These are phyloP conservation scores for Periconia macrospinosa DNA, from an alignment of 2,329 filamentous ascomycete species.

Conservation along the genomic window DNA sequence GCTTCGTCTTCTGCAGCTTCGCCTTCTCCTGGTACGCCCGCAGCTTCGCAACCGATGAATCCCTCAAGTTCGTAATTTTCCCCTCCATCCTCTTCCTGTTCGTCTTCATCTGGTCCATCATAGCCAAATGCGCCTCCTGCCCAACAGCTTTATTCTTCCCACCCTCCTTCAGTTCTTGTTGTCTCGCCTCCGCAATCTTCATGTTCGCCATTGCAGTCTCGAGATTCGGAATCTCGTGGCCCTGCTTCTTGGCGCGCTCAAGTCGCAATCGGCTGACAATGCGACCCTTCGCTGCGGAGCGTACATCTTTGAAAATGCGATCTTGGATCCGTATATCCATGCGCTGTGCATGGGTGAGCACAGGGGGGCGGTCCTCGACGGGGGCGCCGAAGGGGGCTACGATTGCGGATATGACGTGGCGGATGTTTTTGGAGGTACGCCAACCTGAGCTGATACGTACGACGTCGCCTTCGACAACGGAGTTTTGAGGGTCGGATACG, in stretches of 20 bases:
- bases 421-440: constrained; percentile 67
- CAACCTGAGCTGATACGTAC: constrained; percentile 69
- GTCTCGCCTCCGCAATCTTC: constrained; percentile 16
- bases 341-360: constrained; percentile 67
- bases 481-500: constrained; percentile 77
- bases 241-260: constrained; percentile 28
- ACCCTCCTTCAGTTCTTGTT: constrained; percentile 9
- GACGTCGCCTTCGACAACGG: constrained; percentile 73
- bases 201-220: constrained; percentile 35
- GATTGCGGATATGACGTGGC: constrained; percentile 74
- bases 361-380: constrained; percentile 64
- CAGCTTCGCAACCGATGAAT: constrained; percentile 12
- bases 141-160: neutral
- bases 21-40: constrained; percentile 25
- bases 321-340: constrained; percentile 58
- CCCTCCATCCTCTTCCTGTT: constrained; percentile 29
- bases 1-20: constrained; percentile 21
- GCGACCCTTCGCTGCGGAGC: constrained; percentile 46
- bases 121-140: neutral
- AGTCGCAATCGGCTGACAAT: constrained; percentile 29
- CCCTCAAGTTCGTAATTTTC: constrained; percentile 20
- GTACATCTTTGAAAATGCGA: constrained; percentile 60
- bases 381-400: constrained; percentile 70
- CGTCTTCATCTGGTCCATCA: constrained; percentile 19
- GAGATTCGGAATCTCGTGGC: constrained; percentile 29